Conservation (phyloP, 768 basidiomycete species). For the Lactarius akahatsu region DNA sequence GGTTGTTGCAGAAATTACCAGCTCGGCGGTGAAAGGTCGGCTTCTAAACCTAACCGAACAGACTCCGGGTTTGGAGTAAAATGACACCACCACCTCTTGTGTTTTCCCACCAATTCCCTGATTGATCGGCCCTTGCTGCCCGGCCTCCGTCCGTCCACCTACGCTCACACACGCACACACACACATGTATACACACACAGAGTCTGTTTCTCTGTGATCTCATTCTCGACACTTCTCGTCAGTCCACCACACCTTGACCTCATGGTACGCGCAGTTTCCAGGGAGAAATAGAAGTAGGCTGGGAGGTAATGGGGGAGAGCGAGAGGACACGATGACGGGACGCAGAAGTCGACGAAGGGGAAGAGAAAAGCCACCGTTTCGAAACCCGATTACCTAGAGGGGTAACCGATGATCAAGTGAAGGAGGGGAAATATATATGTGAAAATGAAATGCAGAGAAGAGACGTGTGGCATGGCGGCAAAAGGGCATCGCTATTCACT, state of each 20-base stretch:
- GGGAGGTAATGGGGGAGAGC: neutral
- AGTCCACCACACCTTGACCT: neutral
- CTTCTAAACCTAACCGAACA: conserved; percentile 14
- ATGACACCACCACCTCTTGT: no score
- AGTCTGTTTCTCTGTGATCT: neutral
- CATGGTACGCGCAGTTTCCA: neutral
- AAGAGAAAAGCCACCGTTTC: conserved; percentile 2
- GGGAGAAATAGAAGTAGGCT: neutral
- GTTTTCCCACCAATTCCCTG: neutral
- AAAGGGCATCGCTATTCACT: conserved; percentile 1
- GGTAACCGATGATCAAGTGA: conserved; percentile 19
- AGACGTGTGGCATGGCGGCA: neutral
- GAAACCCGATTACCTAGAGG: conserved; percentile 22
- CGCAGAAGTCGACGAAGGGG: neutral
- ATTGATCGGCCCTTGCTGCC: conserved; percentile 9
- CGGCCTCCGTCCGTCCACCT: no score
- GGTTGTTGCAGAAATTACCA: neutral
- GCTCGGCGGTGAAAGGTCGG: conserved; percentile 22
- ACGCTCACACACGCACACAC: neutral
- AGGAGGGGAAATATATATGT: conserved; percentile 11
- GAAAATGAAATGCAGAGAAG: neutral
- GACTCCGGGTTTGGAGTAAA: conserved; percentile 1
- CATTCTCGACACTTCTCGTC: neutral
- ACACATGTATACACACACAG: neutral
- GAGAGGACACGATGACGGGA: no score